Evolutionary conservation across 2,329 filamentous ascomycete species (phyloP).

Genomic region (Aspergillus persii): DNA sequence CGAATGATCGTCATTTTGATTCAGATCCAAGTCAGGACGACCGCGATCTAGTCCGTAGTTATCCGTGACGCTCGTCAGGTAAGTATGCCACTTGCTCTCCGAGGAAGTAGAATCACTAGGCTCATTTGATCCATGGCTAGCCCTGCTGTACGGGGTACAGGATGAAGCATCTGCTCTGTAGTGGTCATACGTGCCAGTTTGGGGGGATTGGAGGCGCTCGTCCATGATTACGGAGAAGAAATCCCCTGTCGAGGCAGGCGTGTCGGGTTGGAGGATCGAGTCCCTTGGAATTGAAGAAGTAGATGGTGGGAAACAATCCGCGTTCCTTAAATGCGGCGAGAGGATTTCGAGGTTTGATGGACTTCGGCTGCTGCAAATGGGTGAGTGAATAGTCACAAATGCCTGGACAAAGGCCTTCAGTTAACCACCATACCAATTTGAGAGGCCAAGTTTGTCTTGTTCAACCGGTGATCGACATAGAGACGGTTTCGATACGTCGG

Average conservation of each 20-base stretch:
- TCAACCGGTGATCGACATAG: slow-evolving; percentile 8
- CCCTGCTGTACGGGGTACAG: background rate
- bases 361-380: slow-evolving; percentile 4
- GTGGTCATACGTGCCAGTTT: background rate
- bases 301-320: slow-evolving; percentile 5
- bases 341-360: slow-evolving; percentile 7
- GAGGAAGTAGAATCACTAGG: slow-evolving; percentile 21
- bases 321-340: slow-evolving; percentile 10
- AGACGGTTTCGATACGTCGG: slow-evolving; percentile 40
- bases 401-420: background rate
- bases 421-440: background rate
- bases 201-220: background rate
- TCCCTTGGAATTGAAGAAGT: background rate
- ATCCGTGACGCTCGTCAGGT: slow-evolving; percentile 34
- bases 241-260: slow-evolving; percentile 8
- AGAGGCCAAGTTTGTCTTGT: background rate
- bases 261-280: background rate
- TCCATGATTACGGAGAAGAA: slow-evolving; percentile 14
- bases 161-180: background rate
- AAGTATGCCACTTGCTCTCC: slow-evolving; percentile 31
- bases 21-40: slow-evolving; percentile 65
- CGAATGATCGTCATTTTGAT: slow-evolving; percentile 67
- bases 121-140: slow-evolving; percentile 26
- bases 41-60: slow-evolving; percentile 71
- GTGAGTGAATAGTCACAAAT: slow-evolving; percentile 1